Conservation (phyloP, 768 basidiomycete species). For the Tricholoma terreum region DNA sequence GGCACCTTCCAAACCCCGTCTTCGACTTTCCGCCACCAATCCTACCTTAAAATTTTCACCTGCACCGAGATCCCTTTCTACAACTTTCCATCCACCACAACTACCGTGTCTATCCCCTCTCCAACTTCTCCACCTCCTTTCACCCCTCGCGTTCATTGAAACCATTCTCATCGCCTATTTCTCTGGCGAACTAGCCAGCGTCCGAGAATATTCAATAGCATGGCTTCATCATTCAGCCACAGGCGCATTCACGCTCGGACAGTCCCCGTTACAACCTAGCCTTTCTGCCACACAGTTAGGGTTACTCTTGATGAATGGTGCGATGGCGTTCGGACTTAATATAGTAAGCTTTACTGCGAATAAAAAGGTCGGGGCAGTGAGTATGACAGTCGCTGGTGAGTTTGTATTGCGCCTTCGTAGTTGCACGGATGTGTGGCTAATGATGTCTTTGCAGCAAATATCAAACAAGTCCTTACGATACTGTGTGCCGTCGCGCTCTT, state of each 20-base stretch:
- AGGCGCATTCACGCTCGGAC: slow-evolving; percentile 4
- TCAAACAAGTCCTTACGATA: slow-evolving; percentile 92
- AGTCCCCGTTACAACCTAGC: slow-evolving; percentile 39
- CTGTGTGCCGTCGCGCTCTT: slow-evolving; percentile 83
- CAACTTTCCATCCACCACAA: background rate
- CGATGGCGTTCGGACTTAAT: slow-evolving; percentile 89
- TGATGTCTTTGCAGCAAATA: slow-evolving; percentile 53
- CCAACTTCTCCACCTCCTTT: slow-evolving; percentile 86
- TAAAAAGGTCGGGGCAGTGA: slow-evolving; percentile 81
- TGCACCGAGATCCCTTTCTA: slow-evolving; percentile 4
- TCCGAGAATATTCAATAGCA: slow-evolving; percentile 34
- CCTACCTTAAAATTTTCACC: background rate
- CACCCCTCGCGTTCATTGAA: slow-evolving; percentile 88
- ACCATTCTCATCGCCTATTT: slow-evolving; percentile 74
- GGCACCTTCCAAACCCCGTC: slow-evolving; percentile 25
- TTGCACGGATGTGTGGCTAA: background rate
- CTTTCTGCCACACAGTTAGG: slow-evolving; percentile 33
- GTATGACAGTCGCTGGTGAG: slow-evolving; percentile 88
- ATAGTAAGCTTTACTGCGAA: slow-evolving; percentile 97
- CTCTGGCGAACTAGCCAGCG: slow-evolving; percentile 75
- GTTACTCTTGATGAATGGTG: slow-evolving; percentile 72
- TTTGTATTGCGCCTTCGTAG: slow-evolving; percentile 8
- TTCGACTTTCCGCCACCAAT: slow-evolving; percentile 9
- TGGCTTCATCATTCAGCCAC: background rate
- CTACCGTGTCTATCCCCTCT: slow-evolving; percentile 51